Percentiles rank a stretch among this genome's conserved stretches.
These are phyloP conservation scores for Trichoderma asperelloides DNA, from an alignment of 495 filamentous ascomycete species.

Conservation along the genomic window DNA sequence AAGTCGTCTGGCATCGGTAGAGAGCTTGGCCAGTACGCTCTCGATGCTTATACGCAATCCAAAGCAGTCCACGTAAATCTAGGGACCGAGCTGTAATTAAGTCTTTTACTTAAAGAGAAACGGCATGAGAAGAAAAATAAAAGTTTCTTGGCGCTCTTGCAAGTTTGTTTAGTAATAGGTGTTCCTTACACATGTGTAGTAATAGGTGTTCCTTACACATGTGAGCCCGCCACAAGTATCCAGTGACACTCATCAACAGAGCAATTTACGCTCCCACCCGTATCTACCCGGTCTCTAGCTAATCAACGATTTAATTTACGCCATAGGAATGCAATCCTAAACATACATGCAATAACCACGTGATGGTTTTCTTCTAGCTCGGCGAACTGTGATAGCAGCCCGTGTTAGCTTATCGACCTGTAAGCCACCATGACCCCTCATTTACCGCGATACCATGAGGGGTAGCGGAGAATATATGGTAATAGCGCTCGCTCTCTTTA, in stretches of 20 bases:
- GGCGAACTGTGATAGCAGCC: neutral
- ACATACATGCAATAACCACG: neutral
- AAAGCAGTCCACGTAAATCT: slow-evolving; percentile 4
- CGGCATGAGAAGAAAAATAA: neutral
- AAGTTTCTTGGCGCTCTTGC: neutral
- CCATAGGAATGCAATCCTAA: neutral
- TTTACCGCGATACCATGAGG: neutral
- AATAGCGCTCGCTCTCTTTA: neutral
- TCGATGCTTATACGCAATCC: slow-evolving; percentile 1
- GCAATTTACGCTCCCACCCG: too few species aligned
- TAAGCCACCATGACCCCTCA: neutral
- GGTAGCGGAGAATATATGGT: neutral
- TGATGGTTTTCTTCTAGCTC: neutral
- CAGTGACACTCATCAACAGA: too few species aligned
- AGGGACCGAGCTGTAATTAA: neutral
- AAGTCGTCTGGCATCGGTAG: slow-evolving; percentile 8
- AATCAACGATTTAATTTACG: neutral
- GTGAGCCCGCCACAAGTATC: too few species aligned
- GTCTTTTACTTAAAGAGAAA: neutral
- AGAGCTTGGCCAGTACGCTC: slow-evolving; percentile 1
- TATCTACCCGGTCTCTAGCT: neutral
- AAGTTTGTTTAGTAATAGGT: too few species aligned
- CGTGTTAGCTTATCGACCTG: neutral
- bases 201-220: too few species aligned
- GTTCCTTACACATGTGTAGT: too few species aligned